Evolutionary conservation across 768 basidiomycete species (phyloP), one percentile per base, ranked within the genome.

Genomic region (Xerocomellus dryophilus): DNA sequence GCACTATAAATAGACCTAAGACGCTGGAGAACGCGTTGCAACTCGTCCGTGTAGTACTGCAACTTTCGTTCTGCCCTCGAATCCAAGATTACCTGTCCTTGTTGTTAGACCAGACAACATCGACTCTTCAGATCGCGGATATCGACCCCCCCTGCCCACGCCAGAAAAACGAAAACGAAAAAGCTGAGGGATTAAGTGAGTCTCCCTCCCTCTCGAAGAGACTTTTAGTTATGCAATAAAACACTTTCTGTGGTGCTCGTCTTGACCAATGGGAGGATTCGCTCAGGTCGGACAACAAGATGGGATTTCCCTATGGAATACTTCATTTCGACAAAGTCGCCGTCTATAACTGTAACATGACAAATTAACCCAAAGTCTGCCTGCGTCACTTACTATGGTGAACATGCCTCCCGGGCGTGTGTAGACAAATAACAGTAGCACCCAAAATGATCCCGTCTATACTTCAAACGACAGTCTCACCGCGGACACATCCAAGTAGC

Each of bases 401-500:
- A 21, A 23, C 42, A 8, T 15, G 32, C 7, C 29, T 20, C 17
- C 29, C 8, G 9, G 8, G 21, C 6, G 2, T 15, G 35, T 15
- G n/a, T 31, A 23, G 11, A 47, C 44, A 21, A 21, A 36, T 4
- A 21, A n/a, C 2, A 15, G 36, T 27, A 5, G 11, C 38, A 25
- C 40, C 31, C 18, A 31, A 10, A 38, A 18, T 5, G 20, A 45
- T 29, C 3, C 7, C 20, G 12, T 35, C n/a, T 35, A 45, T 23
- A 10, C 3, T 25, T 59, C 51, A 81, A 21, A 86, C 67, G 14
- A 71, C 61, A 2, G 69, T 71, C 43, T 82, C 74, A 10, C 90
- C 90, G 0, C 81, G 86, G 4, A 91, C 81, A 56, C 84, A 88
- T 2, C 88, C 88, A 59, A 91, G 61, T 39, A 91, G 65, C 66